Percentiles rank a stretch among this genome's conserved stretches.
Evolutionary conservation across 2,329 filamentous ascomycete genomes (phyloP).

Genomic region (Hypomyces rosellus): DNA sequence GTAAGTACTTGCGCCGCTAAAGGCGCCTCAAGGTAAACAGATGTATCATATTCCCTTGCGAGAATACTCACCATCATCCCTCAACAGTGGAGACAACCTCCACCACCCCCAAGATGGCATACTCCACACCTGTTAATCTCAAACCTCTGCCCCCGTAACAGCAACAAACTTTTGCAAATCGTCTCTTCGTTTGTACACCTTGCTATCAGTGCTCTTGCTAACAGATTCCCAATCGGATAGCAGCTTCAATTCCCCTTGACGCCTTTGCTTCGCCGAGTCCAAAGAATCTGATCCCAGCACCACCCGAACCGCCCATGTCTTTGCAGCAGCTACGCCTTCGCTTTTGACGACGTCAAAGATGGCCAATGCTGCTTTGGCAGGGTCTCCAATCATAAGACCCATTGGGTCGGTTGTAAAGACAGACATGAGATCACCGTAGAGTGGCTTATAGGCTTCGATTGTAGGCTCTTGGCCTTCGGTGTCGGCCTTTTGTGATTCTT

Average conservation of each 20-base stretch:
- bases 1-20: too few species aligned
- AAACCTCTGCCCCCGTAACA: constrained; percentile 1
- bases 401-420: constrained; percentile 18
- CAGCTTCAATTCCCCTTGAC: constrained; percentile 16
- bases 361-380: constrained; percentile 15
- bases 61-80: too few species aligned
- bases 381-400: constrained; percentile 22
- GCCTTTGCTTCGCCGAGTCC: constrained; percentile 18
- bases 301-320: constrained; percentile 20
- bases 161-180: not conserved
- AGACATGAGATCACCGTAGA: constrained; percentile 15
- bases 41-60: too few species aligned
- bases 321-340: constrained; percentile 20
- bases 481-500: constrained; percentile 11
- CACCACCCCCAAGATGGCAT: too few species aligned
- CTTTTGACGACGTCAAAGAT: constrained; percentile 24
- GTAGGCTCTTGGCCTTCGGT: constrained; percentile 4
- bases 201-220: constrained; percentile 17
- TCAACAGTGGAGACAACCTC: too few species aligned
- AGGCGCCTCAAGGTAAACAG: too few species aligned
- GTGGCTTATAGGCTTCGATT: constrained; percentile 16
- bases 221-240: constrained; percentile 20
- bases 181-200: not conserved
- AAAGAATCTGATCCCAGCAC: constrained; percentile 26
- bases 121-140: not conserved